phyloP scores from a whole-genome alignment of 2,329 filamentous ascomycete species.

The Sporothrix luriei region DNA sequence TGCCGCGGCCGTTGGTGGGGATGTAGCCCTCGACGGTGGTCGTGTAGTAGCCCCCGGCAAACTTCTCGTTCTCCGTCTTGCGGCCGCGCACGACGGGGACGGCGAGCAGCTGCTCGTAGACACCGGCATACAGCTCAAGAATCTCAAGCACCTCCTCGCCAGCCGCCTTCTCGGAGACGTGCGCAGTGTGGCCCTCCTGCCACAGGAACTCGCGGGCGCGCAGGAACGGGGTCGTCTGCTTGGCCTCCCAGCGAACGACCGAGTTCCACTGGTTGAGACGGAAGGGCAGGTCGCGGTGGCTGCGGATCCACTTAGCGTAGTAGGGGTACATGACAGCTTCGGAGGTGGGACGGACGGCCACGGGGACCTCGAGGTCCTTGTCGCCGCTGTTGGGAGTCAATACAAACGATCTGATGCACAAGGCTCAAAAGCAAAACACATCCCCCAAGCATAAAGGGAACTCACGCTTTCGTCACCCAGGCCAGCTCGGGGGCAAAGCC shows the following conservation, averaged over 20 bases:
- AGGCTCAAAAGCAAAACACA: not conserved
- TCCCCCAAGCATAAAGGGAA: conserved; percentile 31
- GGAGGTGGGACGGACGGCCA: conserved; percentile 68
- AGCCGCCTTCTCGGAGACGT: conserved; percentile 79
- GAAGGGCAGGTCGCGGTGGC: conserved; percentile 90
- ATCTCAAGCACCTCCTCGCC: conserved; percentile 88
- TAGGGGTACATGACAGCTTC: conserved; percentile 92
- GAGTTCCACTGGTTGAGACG: conserved; percentile 98
- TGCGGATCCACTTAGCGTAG: conserved; percentile 96
- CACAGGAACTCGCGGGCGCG: conserved; percentile 93
- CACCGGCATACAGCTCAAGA: conserved; percentile 84
- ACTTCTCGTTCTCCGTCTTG: conserved; percentile 98
- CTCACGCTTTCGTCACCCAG: conserved; percentile 82
- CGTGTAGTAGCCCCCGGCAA: conserved; percentile 94
- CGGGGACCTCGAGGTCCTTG: conserved; percentile 82
- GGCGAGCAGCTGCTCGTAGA: conserved; percentile 92
- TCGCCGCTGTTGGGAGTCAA: conserved; percentile 64
- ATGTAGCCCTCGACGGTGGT: conserved; percentile 98
- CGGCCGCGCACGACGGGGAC: conserved; percentile 90
- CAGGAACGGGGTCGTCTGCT: conserved; percentile 85
- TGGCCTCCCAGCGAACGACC: conserved; percentile 89
- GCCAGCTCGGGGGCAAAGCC: conserved; percentile 95
- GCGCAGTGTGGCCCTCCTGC: conserved; percentile 94
- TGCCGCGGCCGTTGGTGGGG: conserved; percentile 90
- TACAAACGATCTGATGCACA: conserved; percentile 32